Conservation (phyloP, 495 filamentous ascomycete species). For the Penicillium diatomitis region DNA sequence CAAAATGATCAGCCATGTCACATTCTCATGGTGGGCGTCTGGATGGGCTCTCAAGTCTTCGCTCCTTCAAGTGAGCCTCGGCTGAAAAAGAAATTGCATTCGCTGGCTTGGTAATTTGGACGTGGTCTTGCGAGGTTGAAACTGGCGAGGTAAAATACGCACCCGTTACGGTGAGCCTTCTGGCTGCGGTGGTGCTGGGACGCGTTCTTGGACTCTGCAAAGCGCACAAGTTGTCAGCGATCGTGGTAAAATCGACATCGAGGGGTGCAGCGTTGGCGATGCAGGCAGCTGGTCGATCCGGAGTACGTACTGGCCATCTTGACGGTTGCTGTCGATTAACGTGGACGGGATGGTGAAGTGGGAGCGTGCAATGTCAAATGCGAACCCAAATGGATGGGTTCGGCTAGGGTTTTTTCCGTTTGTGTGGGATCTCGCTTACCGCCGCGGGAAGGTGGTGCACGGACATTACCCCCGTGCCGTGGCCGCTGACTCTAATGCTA, state of each 20-base stretch:
- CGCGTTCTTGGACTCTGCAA: conserved; percentile 93
- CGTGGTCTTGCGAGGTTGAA: background rate
- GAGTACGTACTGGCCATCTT: conserved; percentile 45
- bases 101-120: too few species aligned
- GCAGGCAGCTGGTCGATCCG: background rate
- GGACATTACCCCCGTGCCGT: conserved; percentile 7
- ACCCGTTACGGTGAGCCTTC: conserved; percentile 99
- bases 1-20: background rate
- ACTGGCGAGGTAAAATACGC: conserved; percentile 28
- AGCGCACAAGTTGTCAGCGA: conserved; percentile 23
- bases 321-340: conserved; percentile 38
- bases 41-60: too few species aligned
- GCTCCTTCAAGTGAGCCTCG: too few species aligned
- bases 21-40: background rate
- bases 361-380: conserved; percentile 14
- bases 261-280: background rate
- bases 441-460: conserved; percentile 16
- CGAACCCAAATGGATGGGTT: conserved; percentile 19
- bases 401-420: conserved; percentile 34
- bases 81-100: too few species aligned
- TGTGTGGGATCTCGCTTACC: conserved; percentile 44
- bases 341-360: conserved; percentile 22
- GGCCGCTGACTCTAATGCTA: background rate
- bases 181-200: conserved; percentile 94
- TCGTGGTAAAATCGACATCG: background rate